These are phyloP conservation scores for Zasmidium citrigriseum DNA, from an alignment of 2,329 filamentous ascomycete genomes.

Conservation along the genomic window DNA sequence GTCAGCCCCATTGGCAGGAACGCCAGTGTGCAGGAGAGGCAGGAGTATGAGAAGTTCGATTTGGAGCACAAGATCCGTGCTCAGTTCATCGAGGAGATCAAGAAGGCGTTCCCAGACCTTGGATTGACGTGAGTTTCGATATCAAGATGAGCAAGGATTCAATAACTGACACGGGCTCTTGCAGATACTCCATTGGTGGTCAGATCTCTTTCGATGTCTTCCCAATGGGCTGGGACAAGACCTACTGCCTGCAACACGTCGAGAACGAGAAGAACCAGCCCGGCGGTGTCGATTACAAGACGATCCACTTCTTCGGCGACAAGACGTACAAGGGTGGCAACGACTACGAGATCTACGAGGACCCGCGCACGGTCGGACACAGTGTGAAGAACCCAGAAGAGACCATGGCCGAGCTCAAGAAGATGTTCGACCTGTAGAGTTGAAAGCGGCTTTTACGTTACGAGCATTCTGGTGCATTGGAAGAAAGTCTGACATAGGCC, in stretches of 20 bases:
- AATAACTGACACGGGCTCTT: not conserved
- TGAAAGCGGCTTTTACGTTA: no score
- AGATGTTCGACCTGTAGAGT: constrained; percentile 62
- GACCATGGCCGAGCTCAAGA: constrained; percentile 75
- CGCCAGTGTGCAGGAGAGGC: constrained; percentile 75
- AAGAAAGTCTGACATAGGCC: no score
- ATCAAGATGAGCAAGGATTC: not conserved
- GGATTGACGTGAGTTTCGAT: constrained; percentile 71
- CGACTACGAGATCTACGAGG: constrained; percentile 90
- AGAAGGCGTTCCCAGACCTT: constrained; percentile 78
- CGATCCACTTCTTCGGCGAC: constrained; percentile 97
- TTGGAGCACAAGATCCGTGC: constrained; percentile 72
- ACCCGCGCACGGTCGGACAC: constrained; percentile 81
- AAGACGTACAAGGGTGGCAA: constrained; percentile 91
- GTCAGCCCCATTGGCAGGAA: constrained; percentile 83
- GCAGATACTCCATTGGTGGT: constrained; percentile 87
- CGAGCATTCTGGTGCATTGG: no score
- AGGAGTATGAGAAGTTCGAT: constrained; percentile 82
- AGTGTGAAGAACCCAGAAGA: constrained; percentile 79
- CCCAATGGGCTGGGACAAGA: constrained; percentile 97
- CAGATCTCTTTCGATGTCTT: constrained; percentile 99
- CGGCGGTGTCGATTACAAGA: constrained; percentile 75
- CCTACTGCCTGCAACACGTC: constrained; percentile 87
- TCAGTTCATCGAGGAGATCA: constrained; percentile 73
- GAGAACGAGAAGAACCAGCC: constrained; percentile 70